Evolutionary conservation across 805 yeast genomes (phyloP), one percentile per base, ranked within the genome.

Genomic region (Yarrowia phangngaensis): DNA sequence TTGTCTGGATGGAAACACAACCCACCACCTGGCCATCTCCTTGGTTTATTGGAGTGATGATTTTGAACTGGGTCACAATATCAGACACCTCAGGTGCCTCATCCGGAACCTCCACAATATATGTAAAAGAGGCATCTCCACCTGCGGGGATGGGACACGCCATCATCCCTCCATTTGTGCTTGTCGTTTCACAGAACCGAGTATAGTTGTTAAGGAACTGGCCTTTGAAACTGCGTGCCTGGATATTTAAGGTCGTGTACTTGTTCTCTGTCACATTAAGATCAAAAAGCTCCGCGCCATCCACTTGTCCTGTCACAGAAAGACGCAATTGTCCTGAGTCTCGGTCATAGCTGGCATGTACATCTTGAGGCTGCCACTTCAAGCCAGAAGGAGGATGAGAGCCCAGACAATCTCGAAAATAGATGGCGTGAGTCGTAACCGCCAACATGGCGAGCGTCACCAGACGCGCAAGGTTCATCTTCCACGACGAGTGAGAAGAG

Each of bases 1-100:
- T 75, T 6, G 75, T 70, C 53, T 69, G 69, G 4, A 73, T 61
- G 13, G 61, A 56, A 15, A 71, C 61, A 53, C 85, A 81, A 2
- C 76, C 78, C 8, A 79, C 56, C 9, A 60, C 53, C 12, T 46
- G 29, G 2, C 64, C 61, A 20, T 54, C 53, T 6, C 45, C 51
- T 4, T 55, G 32, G 8, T 64, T 57, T 28, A 54, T 56, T n/a
- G 63, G 57, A 23, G 62, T 59, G 16, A 41, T 29, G 12, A 41
- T 41, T 22, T 30, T 29, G 29, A 41, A 41, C 9, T n/a, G 20
- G 9, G 48, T 29, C 2, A 4, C 16, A 2, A 29, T 22, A 11
- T 22, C 35, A 8, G 27, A 50, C 6, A 60, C 55, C 4, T 55
- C 58, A 38, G 53, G 57, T 48, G 53, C 50, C 13, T 55, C 55